These are phyloP conservation scores for Nasturtium officinale DNA, from an alignment of 345 rosid genomes.

Conservation along the genomic window DNA sequence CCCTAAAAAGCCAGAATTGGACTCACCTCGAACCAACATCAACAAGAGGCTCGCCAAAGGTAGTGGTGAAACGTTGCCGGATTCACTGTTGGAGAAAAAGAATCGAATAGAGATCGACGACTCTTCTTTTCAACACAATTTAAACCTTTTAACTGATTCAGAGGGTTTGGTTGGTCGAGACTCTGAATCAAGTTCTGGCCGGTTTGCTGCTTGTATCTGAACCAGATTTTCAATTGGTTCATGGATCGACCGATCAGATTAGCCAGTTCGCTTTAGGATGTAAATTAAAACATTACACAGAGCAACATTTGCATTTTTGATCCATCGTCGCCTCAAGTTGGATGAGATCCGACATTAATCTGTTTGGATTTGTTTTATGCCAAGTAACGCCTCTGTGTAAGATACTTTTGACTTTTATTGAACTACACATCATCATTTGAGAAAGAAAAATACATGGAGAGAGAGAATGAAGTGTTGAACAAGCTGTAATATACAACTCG, in stretches of 20 bases:
- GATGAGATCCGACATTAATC: slow-evolving; percentile 1
- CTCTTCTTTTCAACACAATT: neutral
- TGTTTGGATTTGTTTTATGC: neutral
- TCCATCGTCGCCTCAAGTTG: neutral
- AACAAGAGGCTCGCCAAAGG: slow-evolving; percentile 69
- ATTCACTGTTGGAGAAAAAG: neutral
- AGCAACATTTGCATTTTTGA: neutral
- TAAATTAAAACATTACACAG: neutral
- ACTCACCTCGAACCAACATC: slow-evolving; percentile 74
- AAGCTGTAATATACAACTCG: neutral
- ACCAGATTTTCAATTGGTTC: neutral
- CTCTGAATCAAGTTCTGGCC: neutral
- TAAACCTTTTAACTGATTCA: neutral
- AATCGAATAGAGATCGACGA: neutral
- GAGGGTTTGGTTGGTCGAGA: neutral
- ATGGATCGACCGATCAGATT: neutral
- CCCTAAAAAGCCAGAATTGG: slow-evolving; percentile 41
- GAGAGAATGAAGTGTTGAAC: too few relatives aligned
- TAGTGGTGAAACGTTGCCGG: slow-evolving; percentile 59
- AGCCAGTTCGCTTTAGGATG: neutral
- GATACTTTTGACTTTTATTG: neutral
- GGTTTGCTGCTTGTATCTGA: neutral
- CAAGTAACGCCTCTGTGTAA: neutral
- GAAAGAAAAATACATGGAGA: too few relatives aligned
- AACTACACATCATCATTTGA: neutral